Evolutionary conservation across 306 rosid genomes (phyloP).

Genomic region (Prunus salicina): DNA sequence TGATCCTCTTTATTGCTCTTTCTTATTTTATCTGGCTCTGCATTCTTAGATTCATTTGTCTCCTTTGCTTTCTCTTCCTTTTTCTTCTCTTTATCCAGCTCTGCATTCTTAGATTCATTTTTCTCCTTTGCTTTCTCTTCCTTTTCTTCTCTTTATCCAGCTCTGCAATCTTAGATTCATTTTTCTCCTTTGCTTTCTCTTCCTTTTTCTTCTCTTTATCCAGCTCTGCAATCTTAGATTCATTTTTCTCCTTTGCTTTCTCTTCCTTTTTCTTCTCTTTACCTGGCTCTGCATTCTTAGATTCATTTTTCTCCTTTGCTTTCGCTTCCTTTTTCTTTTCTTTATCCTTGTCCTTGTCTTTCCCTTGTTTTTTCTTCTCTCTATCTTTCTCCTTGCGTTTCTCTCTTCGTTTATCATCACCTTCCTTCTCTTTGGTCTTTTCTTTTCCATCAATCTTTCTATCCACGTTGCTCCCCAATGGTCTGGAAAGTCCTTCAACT

Average conservation of each 20-base stretch:
- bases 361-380: slow-evolving; percentile 77
- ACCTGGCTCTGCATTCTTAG: slow-evolving; percentile 29
- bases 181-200: too few relatives aligned
- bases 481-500: slow-evolving; percentile 47
- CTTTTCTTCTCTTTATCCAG: too few relatives aligned
- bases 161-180: too few relatives aligned
- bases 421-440: slow-evolving; percentile 52
- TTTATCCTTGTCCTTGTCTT: slow-evolving; percentile 75
- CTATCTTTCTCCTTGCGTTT: slow-evolving; percentile 63
- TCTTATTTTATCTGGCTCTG: slow-evolving; percentile 46
- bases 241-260: too few relatives aligned
- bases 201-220: too few relatives aligned
- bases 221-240: too few relatives aligned
- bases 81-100: slow-evolving; percentile 30
- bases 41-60: slow-evolving; percentile 23
- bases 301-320: slow-evolving; percentile 55
- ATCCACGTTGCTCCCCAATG: slow-evolving; percentile 38
- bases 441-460: slow-evolving; percentile 37
- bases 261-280: slow-evolving; percentile 38
- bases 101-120: slow-evolving; percentile 37
- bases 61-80: slow-evolving; percentile 32
- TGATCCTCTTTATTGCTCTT: slow-evolving; percentile 43
- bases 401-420: slow-evolving; percentile 55
- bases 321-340: slow-evolving; percentile 54
- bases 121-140: slow-evolving; percentile 67